phyloP scores from a whole-genome alignment of 768 basidiomycete genomes.

The Lyophyllum shimeji region DNA sequence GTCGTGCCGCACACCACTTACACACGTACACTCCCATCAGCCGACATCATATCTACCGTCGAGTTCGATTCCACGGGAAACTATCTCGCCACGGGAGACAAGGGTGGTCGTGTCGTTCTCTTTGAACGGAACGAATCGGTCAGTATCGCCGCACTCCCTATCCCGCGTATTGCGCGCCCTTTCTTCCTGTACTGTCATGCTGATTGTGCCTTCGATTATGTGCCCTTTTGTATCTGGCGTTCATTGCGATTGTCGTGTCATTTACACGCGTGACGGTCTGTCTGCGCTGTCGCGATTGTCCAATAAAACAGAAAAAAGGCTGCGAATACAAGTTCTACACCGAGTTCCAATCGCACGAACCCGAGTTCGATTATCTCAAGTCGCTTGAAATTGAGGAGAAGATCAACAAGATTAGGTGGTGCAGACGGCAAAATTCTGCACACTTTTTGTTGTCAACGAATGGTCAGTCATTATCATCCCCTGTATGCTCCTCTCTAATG shows the following conservation, averaged over 20 bases:
- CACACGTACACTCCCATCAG: slow-evolving; percentile 44
- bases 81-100: slow-evolving; percentile 99
- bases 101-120: slow-evolving; percentile 97
- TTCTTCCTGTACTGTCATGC: slow-evolving; percentile 18
- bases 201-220: slow-evolving; percentile 33
- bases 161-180: slow-evolving; percentile 13
- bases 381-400: slow-evolving; percentile 99
- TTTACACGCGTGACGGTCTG: slow-evolving; percentile 14
- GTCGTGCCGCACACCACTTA: slow-evolving; percentile 8
- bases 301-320: slow-evolving; percentile 84
- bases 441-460: slow-evolving; percentile 98
- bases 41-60: slow-evolving; percentile 99
- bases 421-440: slow-evolving; percentile 94
- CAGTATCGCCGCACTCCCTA: slow-evolving; percentile 20
- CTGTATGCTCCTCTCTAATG: slow-evolving; percentile 4
- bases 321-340: slow-evolving; percentile 99
- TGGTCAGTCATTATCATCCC: slow-evolving; percentile 49
- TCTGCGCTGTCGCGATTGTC: slow-evolving; percentile 22
- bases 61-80: slow-evolving; percentile 99
- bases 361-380: slow-evolving; percentile 99
- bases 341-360: slow-evolving; percentile 99
- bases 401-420: slow-evolving; percentile 99
- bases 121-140: slow-evolving; percentile 99
- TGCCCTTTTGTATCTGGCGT: slow-evolving; percentile 16
- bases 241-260: slow-evolving; percentile 7